A percentile compares a stretch with the other conserved stretches of the same genome.
Conservation (phyloP, 495 filamentous ascomycete species). For the Chlorociboria aeruginascens region DNA sequence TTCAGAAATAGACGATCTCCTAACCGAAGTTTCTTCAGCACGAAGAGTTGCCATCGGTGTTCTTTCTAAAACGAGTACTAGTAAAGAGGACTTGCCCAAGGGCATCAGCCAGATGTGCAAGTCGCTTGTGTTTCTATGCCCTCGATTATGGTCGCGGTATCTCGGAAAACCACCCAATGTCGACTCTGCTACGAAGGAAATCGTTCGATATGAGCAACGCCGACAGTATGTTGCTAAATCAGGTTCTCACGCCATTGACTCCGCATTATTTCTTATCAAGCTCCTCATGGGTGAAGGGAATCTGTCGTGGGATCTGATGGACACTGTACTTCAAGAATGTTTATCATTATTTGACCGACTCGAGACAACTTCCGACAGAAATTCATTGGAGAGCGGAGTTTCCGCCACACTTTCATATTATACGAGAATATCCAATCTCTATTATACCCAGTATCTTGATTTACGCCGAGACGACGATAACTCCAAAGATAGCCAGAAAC, state of each 20-base stretch:
- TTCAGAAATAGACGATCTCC: constrained; percentile 56
- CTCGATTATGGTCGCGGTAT: constrained; percentile 42
- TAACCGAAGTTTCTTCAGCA: constrained; percentile 49
- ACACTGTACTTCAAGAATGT: constrained; percentile 43
- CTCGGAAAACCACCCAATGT: constrained; percentile 36
- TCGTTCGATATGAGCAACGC: constrained; percentile 43
- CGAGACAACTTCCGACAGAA: constrained; percentile 18
- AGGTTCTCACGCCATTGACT: constrained; percentile 40
- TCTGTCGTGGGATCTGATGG: constrained; percentile 36
- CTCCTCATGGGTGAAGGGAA: constrained; percentile 26
- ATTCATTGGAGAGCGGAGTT: constrained; percentile 19
- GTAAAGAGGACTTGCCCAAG: background rate
- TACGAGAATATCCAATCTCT: constrained; percentile 64
- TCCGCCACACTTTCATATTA: constrained; percentile 28
- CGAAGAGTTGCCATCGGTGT: constrained; percentile 48
- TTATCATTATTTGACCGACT: constrained; percentile 36
- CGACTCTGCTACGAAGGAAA: constrained; percentile 33
- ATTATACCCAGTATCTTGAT: constrained; percentile 48
- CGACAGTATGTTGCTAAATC: constrained; percentile 33
- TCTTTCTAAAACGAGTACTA: constrained; percentile 21
- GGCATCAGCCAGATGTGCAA: constrained; percentile 25
- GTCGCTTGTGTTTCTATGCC: constrained; percentile 37
- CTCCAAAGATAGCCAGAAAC: constrained; percentile 27
- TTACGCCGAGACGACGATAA: constrained; percentile 25
- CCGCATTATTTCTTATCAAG: constrained; percentile 39